Evolutionary conservation across 1,284 basidiomycete species (phyloP).

Genomic region (Hortiboletus rubellus): DNA sequence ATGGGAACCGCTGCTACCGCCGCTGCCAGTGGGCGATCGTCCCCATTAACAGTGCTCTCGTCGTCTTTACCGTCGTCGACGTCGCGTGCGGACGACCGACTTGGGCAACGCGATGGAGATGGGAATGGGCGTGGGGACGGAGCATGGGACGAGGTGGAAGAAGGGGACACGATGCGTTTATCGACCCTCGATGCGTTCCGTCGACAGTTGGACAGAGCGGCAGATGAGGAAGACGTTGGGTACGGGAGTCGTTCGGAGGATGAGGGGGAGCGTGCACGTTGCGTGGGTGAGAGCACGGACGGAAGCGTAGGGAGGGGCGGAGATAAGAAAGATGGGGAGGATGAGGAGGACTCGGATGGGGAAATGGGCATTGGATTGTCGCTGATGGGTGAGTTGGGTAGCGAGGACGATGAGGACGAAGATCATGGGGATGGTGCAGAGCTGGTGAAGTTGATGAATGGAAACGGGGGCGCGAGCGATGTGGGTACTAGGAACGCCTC

Average conservation of each 20-base stretch:
- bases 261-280: not conserved
- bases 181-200: slow-evolving; percentile 32
- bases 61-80: slow-evolving; percentile 10
- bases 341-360: slow-evolving; percentile 46
- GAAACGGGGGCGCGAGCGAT: slow-evolving; percentile 2
- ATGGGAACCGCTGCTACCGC: slow-evolving; percentile 11
- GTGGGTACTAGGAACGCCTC: slow-evolving; percentile 1
- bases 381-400: slow-evolving; percentile 54
- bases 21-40: slow-evolving; percentile 20
- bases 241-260: slow-evolving; percentile 4
- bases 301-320: not conserved
- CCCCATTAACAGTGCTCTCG: slow-evolving; percentile 17
- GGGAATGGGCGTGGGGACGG: not conserved
- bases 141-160: slow-evolving; percentile 12
- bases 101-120: not conserved
- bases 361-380: slow-evolving; percentile 68
- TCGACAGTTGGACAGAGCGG: slow-evolving; percentile 17
- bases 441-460: slow-evolving; percentile 31
- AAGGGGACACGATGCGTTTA: slow-evolving; percentile 22
- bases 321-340: not conserved
- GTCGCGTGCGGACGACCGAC: not conserved
- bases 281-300: not conserved
- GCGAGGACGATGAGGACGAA: slow-evolving; percentile 31
- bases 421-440: slow-evolving; percentile 14
- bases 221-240: slow-evolving; percentile 11